Conservation (phyloP, 345 rosid species). For the Populus nigra region DNA sequence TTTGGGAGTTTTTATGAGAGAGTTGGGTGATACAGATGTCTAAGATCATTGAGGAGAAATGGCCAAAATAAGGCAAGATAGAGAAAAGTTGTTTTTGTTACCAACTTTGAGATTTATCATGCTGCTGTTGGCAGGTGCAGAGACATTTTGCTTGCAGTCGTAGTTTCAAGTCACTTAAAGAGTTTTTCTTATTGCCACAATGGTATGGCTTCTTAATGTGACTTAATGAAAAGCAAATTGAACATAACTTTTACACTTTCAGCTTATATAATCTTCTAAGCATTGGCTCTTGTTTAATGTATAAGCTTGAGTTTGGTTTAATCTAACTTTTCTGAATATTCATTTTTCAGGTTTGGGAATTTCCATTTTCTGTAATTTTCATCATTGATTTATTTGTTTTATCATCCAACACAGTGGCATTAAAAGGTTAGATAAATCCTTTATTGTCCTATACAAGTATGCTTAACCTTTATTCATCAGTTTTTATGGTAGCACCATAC, state of each 20-base stretch:
- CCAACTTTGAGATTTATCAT: background rate
- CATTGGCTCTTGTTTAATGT: background rate
- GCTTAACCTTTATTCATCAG: background rate
- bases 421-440: conserved; percentile 54
- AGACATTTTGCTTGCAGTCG: conserved; percentile 49
- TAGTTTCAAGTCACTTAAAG: conserved; percentile 80
- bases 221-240: background rate
- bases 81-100: background rate
- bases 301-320: background rate
- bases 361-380: conserved; percentile 66
- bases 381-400: conserved; percentile 68
- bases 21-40: background rate
- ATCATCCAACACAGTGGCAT: conserved; percentile 66
- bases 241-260: background rate
- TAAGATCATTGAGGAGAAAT: background rate
- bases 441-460: background rate
- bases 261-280: background rate
- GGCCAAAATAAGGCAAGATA: background rate
- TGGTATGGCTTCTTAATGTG: conserved; percentile 42
- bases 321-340: conserved; percentile 8
- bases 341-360: conserved; percentile 71
- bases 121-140: conserved; percentile 32
- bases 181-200: conserved; percentile 59
- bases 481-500: background rate
- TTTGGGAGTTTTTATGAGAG: background rate